Evolutionary conservation across 2,329 filamentous ascomycete genomes (phyloP), one percentile per base, ranked within the genome.

Genomic region (Metarhizium guizhouense): DNA sequence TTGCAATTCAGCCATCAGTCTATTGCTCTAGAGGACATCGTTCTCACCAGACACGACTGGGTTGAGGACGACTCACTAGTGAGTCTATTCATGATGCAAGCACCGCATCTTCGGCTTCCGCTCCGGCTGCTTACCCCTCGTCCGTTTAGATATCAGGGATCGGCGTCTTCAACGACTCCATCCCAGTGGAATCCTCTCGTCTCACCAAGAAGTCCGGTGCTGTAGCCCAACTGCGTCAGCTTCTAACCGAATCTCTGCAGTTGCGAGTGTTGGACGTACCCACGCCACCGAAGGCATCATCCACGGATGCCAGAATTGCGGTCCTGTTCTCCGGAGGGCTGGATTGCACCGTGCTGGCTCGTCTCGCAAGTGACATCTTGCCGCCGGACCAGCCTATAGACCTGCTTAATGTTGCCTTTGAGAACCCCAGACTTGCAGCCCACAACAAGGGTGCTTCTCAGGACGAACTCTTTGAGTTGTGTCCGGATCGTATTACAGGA

Each of bases 351-450:
- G 77, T 96, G 0, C 76, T 99, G 51, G 93, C 93, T 25, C 83
- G 91, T 47, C 72, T 97, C 29, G 77, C 82, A 11, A 88, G 96
- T 66, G 87, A 95, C 13, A 71, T 95, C 2, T 68, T 97, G 2
- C 87, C 88, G 0, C 14, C 67, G 0, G 71, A 78, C 4, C 85
- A 95, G 64, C 75, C 80, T 1, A 85, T 99, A 58, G 94, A 97
- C 66, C 77, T 99, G 8, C 79, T 99, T 60, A 99, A 99, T 62
- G 93, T 99, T 49, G 94, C 93, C 0, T 99, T 99, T 65, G 90
- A 99, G 69, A 99, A 99, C 61, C 93, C 92, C 0, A 81, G 89
- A 36, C 82, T 86, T 60, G 84, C 79, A 57, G 84, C 77, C 3
- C 77, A 82, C 47, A 71, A 81, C 13, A 74, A 74, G 20, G 58